Evolutionary conservation across 495 filamentous ascomycete genomes (phyloP), one percentile per base, ranked within the genome.

Genomic region (Xylaria nigripes): DNA sequence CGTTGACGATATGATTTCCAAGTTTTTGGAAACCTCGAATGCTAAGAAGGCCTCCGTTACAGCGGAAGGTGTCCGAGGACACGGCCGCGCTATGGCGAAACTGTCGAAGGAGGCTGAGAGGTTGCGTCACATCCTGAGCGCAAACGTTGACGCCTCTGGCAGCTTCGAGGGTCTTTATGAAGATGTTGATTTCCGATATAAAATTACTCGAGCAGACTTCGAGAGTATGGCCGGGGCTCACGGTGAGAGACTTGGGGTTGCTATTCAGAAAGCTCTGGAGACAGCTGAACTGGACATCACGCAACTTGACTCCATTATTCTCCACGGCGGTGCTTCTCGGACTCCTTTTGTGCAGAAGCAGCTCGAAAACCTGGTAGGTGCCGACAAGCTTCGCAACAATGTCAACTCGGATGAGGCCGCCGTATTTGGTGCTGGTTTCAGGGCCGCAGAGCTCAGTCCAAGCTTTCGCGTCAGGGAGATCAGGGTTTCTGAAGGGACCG

Each of bases 391-490:
- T 54, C 83, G 88, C 51, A 85, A 86, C 60, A 97, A 91, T 62
- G 94, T 99, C 60, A 99, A 99, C 70, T 85, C 91, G 24, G 94
- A 99, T 67, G 94, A 99, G 72, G 83, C 94, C 15, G 93, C 94
- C 45, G 93, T 95, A 15, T 95, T 99, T 69, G 94, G 94, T 59
- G 94, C 94, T 47, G 90, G 89, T 18, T 97, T 97, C 77, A 89
- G 89, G 65, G 94, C 86, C 25, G 94, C 94, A 45, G 84, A 84
- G 56, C 77, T 97, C 46, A 94, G 87, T 70, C 89, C 91, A 32
- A 90, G 84, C 64, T 99, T 99, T 79, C 83, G 87, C 48, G 94
- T 99, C 61, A 99, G 96, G 76, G 94, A 97, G 61, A 97, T 99
- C 56, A 78, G 86, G 49, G 79, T 85, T 42, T 79, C 70, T 49